Evolutionary conservation across 129 eudicot genomes (phyloP).

Genomic region (Rutidosis leptorrhynchoides): DNA sequence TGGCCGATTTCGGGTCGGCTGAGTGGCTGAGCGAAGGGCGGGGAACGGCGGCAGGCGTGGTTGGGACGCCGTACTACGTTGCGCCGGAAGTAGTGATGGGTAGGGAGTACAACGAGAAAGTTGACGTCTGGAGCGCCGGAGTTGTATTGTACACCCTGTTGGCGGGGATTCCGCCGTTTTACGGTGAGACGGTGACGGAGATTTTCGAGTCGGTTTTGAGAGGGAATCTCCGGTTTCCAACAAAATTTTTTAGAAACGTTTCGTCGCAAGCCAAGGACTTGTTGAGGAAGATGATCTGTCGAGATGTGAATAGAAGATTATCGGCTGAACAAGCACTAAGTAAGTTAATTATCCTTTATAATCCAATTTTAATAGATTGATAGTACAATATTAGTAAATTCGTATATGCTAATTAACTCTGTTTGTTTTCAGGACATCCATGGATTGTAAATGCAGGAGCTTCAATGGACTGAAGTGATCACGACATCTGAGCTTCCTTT

Average conservation of each 20-base stretch:
- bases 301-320: slow-evolving; percentile 52
- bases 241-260: slow-evolving; percentile 39
- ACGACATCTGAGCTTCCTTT: too few relatives aligned
- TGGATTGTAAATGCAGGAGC: slow-evolving; percentile 40
- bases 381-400: background rate
- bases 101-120: slow-evolving; percentile 46
- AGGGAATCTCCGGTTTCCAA: slow-evolving; percentile 57
- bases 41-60: slow-evolving; percentile 42
- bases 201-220: slow-evolving; percentile 45
- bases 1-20: slow-evolving; percentile 69
- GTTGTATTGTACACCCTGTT: slow-evolving; percentile 60
- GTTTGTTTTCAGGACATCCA: slow-evolving; percentile 40
- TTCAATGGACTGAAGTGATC: too few relatives aligned
- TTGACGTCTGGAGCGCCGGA: slow-evolving; percentile 75
- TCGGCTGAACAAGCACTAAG: slow-evolving; percentile 59
- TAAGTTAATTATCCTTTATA: slow-evolving; percentile 23
- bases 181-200: slow-evolving; percentile 45
- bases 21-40: slow-evolving; percentile 34
- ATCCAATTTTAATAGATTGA: background rate
- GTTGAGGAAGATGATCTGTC: slow-evolving; percentile 55
- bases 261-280: slow-evolving; percentile 54
- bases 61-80: slow-evolving; percentile 76
- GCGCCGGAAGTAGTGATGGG: slow-evolving; percentile 64
- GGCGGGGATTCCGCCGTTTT: slow-evolving; percentile 55
- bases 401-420: too few relatives aligned